Base-by-base conservation (phyloP, 108 stramenopile species). In the Nitzschia putrida region DNA sequence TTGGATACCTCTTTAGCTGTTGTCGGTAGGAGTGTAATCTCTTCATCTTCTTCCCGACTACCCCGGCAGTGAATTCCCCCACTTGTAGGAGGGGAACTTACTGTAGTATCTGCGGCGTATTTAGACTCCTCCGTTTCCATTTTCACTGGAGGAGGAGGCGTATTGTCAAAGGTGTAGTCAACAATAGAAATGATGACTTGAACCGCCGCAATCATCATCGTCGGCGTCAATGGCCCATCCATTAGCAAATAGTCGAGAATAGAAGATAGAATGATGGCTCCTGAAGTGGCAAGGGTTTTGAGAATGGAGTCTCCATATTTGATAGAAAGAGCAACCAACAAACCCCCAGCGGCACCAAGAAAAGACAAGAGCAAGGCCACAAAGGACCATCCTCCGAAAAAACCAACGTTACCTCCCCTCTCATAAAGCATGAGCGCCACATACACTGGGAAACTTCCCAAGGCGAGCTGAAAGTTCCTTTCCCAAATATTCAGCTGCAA, bases 301-400 rank as follows among this genome's bases (percentile, higher is more conserved):
- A 97, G 71, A 57, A 97, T 93, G 11, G 91, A 82, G 69, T 97
- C 95, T 26, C 93, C 93, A 67, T 96, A 85, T 77, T 97, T n/a
- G n/a, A n/a, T n/a, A n/a, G n/a, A n/a, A n/a, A n/a, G n/a, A n/a
- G n/a, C n/a, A n/a, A n/a, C n/a, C 42, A 96, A 69, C 68, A 97
- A 45, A 14, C 97, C 95, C 57, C 95, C 95, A 1, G 90, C 94
- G 22, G 93, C 93, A 29, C 91, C 89, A 53, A 96, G 65, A 13
- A 83, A 45, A 13, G 91, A 25, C 54, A 95, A 58, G 53, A 85
- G 11, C 8, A 77, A 64, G 12, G 89, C 83, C 42, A 80, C 43
- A 10, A 73, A 34, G 10, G 86, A 82, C 90, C 93, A 95, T 22
- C 90, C 93, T 34, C 84, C 82, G 18, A 73, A 69, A 44, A 81